These are phyloP conservation scores for Dictyostelium discoideum DNA, from an alignment of 78 protist genomes.

Conservation along the genomic window dicty_2.7 NC_007089.4:4564001-4564500, in stretches of 20 bases:
- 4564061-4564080: neutral
- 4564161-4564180: slow-evolving; percentile 56
- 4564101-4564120: neutral
- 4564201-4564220: slow-evolving; percentile 33
- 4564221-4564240: slow-evolving; percentile 36
- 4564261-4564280: neutral
- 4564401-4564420: too few species aligned
- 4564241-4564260: slow-evolving; percentile 4
- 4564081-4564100: slow-evolving; percentile 46
- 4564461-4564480: neutral
- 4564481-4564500: slow-evolving; percentile 48
- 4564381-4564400: neutral
- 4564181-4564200: slow-evolving; percentile 38
- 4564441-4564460: neutral
- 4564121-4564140: neutral
- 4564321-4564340: too few species aligned
- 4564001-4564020: neutral
- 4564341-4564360: neutral
- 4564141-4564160: slow-evolving; percentile 41
- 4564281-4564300: neutral
- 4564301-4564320: too few species aligned
- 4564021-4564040: neutral
- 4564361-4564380: slow-evolving; percentile 32
- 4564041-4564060: neutral
- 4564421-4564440: neutral